phyloP scores from a whole-genome alignment of 2,329 filamentous ascomycete genomes.

The Diaporthe amygdali region DNA sequence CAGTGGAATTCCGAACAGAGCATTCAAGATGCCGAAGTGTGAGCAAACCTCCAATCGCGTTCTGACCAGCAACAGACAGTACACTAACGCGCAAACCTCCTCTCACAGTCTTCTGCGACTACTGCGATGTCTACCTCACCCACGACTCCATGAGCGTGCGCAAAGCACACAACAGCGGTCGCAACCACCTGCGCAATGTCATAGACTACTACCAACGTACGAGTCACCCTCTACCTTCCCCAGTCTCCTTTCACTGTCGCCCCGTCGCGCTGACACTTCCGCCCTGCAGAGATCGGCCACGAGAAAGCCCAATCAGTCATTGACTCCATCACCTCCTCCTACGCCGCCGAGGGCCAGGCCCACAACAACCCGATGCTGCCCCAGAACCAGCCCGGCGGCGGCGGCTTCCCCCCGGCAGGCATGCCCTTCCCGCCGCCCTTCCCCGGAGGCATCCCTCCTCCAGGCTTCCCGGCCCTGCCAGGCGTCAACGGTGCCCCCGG shows the following conservation, averaged over 20 bases:
- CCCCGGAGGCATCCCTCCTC: conserved; percentile 34
- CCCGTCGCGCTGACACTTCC: background rate
- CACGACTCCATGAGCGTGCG: conserved; percentile 99
- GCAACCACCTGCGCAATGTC: conserved; percentile 97
- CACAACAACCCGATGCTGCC: conserved; percentile 84
- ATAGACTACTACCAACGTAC: conserved; percentile 97
- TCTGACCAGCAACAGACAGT: conserved; percentile 32
- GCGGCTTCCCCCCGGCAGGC: conserved; percentile 43
- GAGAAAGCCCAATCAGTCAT: conserved; percentile 99
- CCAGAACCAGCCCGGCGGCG: conserved; percentile 67
- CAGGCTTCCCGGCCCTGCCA: conserved; percentile 30
- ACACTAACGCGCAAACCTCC: background rate
- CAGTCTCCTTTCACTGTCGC: background rate
- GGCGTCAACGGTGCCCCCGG: conserved; percentile 17
- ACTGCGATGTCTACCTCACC: conserved; percentile 99
- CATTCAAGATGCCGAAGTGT: conserved; percentile 84
- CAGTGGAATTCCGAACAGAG: background rate
- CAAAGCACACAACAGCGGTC: conserved; percentile 95
- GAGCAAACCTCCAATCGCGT: conserved; percentile 43
- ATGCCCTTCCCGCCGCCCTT: conserved; percentile 36
- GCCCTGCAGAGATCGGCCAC: conserved; percentile 82
- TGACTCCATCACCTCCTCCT: conserved; percentile 95
- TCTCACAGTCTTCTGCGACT: conserved; percentile 82
- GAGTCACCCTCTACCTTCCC: conserved; percentile 31
- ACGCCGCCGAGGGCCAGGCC: conserved; percentile 90